Conservation (phyloP, 2,329 filamentous ascomycete species). For the Chrysoporthe deuterocubensis region DNA sequence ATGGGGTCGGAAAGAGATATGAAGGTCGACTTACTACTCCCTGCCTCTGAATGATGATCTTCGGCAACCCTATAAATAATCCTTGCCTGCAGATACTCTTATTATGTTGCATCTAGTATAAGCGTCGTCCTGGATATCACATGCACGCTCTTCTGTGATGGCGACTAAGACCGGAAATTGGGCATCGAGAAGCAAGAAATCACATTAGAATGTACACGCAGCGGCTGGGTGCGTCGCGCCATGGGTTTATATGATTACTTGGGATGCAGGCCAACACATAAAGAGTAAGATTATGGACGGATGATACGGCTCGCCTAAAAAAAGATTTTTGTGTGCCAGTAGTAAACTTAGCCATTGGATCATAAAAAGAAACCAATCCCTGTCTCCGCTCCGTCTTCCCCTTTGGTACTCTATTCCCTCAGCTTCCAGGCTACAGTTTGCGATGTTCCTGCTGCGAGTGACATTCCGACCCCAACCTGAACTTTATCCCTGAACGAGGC, state of each 20-base stretch:
- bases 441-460: background rate
- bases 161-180: background rate
- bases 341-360: background rate
- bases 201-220: background rate
- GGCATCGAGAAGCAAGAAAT: background rate
- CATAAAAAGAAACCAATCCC: constrained; percentile 7
- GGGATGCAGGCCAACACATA: background rate
- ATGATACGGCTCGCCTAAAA: constrained; percentile 27
- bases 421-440: background rate
- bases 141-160: background rate
- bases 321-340: constrained; percentile 22
- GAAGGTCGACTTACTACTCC: background rate
- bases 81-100: background rate
- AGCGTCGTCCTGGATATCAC: background rate
- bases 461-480: background rate
- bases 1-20: background rate
- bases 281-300: constrained; percentile 11
- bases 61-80: background rate
- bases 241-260: constrained; percentile 9
- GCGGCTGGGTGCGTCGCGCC: background rate
- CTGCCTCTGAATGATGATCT: background rate
- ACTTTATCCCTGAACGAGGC: background rate
- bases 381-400: background rate
- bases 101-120: background rate
- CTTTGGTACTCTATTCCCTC: background rate